A percentile compares a stretch with the other conserved stretches of the same genome.
phyloP scores from a whole-genome alignment of 306 rosid species.

The Vigna mungo region DNA sequence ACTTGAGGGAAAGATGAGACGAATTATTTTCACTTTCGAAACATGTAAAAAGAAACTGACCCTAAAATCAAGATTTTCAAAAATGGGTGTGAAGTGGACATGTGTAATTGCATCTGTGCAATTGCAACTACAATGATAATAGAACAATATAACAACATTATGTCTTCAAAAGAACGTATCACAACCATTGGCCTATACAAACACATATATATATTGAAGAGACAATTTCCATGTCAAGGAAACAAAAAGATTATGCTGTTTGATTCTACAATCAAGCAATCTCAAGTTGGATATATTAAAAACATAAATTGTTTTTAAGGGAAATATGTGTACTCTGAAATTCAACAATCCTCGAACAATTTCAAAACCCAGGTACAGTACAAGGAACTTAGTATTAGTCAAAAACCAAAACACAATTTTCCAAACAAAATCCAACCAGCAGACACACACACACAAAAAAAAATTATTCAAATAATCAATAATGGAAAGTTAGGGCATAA shows the following conservation, averaged over 20 bases:
- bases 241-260: slow-evolving; percentile 25
- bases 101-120: neutral
- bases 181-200: neutral
- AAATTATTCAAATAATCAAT: slow-evolving; percentile 16
- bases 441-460: neutral
- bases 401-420: slow-evolving; percentile 4
- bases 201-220: neutral
- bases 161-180: neutral
- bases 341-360: slow-evolving; percentile 17
- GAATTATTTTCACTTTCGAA: neutral
- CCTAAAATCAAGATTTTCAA: neutral
- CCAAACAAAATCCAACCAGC: slow-evolving; percentile 20
- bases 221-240: slow-evolving; percentile 6
- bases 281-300: slow-evolving; percentile 24
- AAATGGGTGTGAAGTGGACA: neutral
- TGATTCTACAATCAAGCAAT: slow-evolving; percentile 18
- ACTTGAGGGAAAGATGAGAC: neutral
- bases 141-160: neutral
- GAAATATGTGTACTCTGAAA: slow-evolving; percentile 14
- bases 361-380: slow-evolving; percentile 25
- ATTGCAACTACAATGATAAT: neutral
- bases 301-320: neutral
- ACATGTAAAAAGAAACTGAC: neutral
- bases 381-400: slow-evolving; percentile 28
- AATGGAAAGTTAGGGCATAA: slow-evolving; percentile 8